These are phyloP conservation scores for Fusarium gaditjirri DNA, from an alignment of 2,329 filamentous ascomycete species.

Conservation along the genomic window DNA sequence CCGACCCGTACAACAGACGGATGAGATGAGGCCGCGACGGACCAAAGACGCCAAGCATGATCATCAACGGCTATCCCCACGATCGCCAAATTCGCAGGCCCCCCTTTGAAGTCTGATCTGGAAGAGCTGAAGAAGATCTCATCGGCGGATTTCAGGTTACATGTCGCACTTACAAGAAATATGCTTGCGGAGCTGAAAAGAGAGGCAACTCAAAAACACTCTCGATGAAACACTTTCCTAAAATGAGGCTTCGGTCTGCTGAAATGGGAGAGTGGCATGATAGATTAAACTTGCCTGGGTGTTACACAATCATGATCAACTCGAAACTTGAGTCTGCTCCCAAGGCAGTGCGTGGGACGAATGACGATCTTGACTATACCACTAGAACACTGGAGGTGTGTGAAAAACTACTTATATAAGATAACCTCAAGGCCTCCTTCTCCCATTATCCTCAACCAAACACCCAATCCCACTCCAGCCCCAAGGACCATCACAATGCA, in stretches of 20 bases:
- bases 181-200: slow-evolving; percentile 23
- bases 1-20: background rate
- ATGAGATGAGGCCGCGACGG: background rate
- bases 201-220: background rate
- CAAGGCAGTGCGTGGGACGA: background rate
- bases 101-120: background rate
- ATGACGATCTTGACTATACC: background rate
- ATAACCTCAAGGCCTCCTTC: background rate
- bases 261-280: background rate
- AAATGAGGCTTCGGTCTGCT: background rate
- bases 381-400: background rate
- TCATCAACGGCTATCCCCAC: slow-evolving; percentile 11
- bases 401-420: slow-evolving; percentile 13
- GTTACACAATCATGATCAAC: slow-evolving; percentile 18
- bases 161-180: background rate
- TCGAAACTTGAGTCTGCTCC: slow-evolving; percentile 14
- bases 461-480: background rate
- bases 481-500: slow-evolving; percentile 31
- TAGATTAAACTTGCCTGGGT: background rate
- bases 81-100: slow-evolving; percentile 13
- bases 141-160: background rate
- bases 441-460: background rate
- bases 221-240: background rate
- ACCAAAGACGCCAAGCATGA: slow-evolving; percentile 5
- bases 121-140: slow-evolving; percentile 36